Evolutionary conservation across 768 basidiomycete species (phyloP).

Genomic region (Hygrophoropsis aurantiaca): DNA sequence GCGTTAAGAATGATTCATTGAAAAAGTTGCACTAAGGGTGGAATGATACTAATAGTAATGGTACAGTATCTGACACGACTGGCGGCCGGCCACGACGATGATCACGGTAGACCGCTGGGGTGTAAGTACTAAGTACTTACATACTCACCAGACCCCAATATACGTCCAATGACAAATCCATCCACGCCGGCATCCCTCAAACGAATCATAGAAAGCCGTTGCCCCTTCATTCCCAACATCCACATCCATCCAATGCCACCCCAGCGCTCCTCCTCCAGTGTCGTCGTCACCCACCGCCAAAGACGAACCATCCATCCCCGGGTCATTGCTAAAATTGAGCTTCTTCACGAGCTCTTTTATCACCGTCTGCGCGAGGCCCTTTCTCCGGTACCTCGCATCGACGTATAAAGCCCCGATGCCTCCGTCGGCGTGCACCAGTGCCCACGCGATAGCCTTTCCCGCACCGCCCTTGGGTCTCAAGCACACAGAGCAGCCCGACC

Average conservation of each 20-base stretch:
- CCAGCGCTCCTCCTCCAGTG: constrained; percentile 17
- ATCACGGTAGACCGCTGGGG: too few species aligned
- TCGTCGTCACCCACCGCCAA: constrained; percentile 9
- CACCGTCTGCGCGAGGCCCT: constrained; percentile 12
- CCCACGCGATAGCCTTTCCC: constrained; percentile 9
- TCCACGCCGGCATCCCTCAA: constrained; percentile 6
- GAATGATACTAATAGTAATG: too few species aligned
- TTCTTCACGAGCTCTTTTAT: constrained; percentile 11
- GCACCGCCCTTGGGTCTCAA: constrained; percentile 8
- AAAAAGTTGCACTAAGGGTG: too few species aligned
- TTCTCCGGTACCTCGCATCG: constrained; percentile 5
- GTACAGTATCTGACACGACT: too few species aligned
- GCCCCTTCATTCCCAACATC: constrained; percentile 4
- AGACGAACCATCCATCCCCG: background rate
- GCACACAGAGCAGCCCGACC: constrained; percentile 18
- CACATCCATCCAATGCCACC: constrained; percentile 22
- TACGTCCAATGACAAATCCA: constrained; percentile 15
- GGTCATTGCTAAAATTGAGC: constrained; percentile 5
- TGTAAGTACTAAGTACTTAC: too few species aligned
- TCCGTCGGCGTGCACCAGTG: constrained; percentile 18
- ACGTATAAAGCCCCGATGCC: constrained; percentile 16
- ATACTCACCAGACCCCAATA: too few species aligned
- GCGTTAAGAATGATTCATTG: too few species aligned
- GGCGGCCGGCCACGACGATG: too few species aligned
- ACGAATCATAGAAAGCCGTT: constrained; percentile 9